Conservation (phyloP, 2,329 filamentous ascomycete species). For the Graphilbum fragrans region DNA sequence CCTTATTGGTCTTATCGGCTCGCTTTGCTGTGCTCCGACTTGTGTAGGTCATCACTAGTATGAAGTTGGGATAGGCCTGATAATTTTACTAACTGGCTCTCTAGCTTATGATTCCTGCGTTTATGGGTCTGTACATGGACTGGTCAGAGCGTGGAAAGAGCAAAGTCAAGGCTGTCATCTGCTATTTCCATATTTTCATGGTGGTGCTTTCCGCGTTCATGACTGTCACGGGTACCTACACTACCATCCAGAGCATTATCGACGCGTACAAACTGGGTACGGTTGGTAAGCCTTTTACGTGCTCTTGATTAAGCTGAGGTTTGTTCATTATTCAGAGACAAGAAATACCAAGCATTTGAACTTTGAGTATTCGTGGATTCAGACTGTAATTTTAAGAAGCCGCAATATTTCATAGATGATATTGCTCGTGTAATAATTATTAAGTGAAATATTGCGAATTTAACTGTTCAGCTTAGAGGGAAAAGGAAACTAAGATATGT, state of each 20-base stretch:
- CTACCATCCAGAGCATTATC: slow-evolving; percentile 15
- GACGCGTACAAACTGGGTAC: slow-evolving; percentile 13
- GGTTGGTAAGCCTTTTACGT: slow-evolving; percentile 13
- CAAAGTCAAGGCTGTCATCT: slow-evolving; percentile 4
- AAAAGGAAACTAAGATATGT: no score
- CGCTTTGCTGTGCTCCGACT: slow-evolving; percentile 17
- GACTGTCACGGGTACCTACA: slow-evolving; percentile 15
- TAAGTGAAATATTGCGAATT: no score
- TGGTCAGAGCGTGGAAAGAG: no score
- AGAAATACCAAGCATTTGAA: no score
- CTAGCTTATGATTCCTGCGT: slow-evolving; percentile 13
- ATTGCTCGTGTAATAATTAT: no score
- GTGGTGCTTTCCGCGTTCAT: slow-evolving; percentile 12
- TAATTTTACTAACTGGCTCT: background rate
- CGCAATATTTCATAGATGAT: no score
- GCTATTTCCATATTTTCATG: slow-evolving; percentile 11
- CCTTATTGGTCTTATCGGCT: no score
- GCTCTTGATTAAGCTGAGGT: no score
- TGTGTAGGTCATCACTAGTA: slow-evolving; percentile 14
- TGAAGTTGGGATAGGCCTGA: background rate
- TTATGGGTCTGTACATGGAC: slow-evolving; percentile 14
- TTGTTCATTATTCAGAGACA: no score
- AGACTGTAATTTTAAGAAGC: no score
- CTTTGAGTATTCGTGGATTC: no score
- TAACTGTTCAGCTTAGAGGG: no score